phyloP scores from a whole-genome alignment of 2,329 filamentous ascomycete species.

The Chalaropsis ovoidea region DNA sequence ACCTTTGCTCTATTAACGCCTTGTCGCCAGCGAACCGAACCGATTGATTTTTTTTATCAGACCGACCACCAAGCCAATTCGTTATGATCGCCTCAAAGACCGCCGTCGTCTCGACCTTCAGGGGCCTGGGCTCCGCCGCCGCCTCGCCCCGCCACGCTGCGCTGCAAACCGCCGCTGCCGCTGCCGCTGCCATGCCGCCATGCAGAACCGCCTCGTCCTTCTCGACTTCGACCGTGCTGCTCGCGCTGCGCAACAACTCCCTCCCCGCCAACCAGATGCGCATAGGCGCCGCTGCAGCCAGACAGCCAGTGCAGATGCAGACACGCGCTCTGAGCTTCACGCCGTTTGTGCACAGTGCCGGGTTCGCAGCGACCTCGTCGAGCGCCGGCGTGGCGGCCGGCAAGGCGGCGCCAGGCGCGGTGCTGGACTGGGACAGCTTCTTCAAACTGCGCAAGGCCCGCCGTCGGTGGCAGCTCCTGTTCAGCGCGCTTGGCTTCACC shows the following conservation, averaged over 20 bases:
- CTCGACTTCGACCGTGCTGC: conserved; percentile 16
- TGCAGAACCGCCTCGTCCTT: conserved; percentile 2
- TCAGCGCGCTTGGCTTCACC: conserved; percentile 57
- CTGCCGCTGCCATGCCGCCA: neutral
- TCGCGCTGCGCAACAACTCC: neutral
- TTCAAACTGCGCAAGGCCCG: conserved; percentile 81
- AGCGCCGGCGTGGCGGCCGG: conserved; percentile 28
- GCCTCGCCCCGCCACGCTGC: neutral
- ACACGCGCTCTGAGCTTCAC: conserved; percentile 22
- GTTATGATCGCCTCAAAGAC: conserved; percentile 21
- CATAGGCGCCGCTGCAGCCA: conserved; percentile 26
- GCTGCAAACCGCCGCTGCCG: neutral
- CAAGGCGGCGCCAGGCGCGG: conserved; percentile 25
- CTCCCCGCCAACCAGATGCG: conserved; percentile 20
- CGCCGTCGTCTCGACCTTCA: neutral
- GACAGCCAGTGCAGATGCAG: neutral
- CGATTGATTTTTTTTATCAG: neutral
- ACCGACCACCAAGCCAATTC: conserved; percentile 1
- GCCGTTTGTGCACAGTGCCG: conserved; percentile 22
- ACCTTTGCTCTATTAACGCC: neutral
- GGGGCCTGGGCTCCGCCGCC: conserved; percentile 9
- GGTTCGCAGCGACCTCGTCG: conserved; percentile 21
- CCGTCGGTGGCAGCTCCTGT: conserved; percentile 70
- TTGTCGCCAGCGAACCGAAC: neutral
- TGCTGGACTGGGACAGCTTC: conserved; percentile 84